Conservation (phyloP, 257 asterid species). For the Jaltomata sinuosa region DNA sequence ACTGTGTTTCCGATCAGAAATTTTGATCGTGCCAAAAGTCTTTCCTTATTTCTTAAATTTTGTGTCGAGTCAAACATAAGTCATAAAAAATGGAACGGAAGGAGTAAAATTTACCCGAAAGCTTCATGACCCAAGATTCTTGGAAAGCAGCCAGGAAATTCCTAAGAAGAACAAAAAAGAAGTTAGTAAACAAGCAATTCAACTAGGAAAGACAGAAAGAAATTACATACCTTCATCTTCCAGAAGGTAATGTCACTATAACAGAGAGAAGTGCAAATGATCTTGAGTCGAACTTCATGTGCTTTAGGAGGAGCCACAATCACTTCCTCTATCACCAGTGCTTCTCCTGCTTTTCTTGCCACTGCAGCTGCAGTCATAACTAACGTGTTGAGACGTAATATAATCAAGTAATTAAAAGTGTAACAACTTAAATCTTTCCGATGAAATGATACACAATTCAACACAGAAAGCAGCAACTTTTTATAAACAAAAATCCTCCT, state of each 20-base stretch:
- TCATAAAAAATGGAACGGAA: background rate
- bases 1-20: too few species aligned
- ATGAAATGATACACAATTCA: background rate
- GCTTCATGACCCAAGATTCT: constrained; percentile 79
- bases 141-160: constrained; percentile 46
- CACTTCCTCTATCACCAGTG: too few species aligned
- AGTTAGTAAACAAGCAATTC: background rate
- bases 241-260: constrained; percentile 58
- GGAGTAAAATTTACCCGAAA: constrained; percentile 19
- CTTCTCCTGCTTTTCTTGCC: too few species aligned
- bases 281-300: constrained; percentile 6
- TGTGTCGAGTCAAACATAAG: too few species aligned
- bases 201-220: background rate
- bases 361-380: too few species aligned
- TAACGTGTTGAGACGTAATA: too few species aligned
- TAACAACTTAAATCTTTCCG: too few species aligned
- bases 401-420: background rate
- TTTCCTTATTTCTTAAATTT: too few species aligned
- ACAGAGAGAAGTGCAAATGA: constrained; percentile 71
- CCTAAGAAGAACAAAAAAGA: constrained; percentile 19
- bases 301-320: too few species aligned
- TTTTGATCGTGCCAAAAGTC: too few species aligned
- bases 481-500: background rate
- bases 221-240: constrained; percentile 24
- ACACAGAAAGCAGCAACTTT: background rate